Evolutionary conservation across 1,284 basidiomycete species (phyloP), one percentile per base, ranked within the genome.

Genomic region (Pholiota adiposa): DNA sequence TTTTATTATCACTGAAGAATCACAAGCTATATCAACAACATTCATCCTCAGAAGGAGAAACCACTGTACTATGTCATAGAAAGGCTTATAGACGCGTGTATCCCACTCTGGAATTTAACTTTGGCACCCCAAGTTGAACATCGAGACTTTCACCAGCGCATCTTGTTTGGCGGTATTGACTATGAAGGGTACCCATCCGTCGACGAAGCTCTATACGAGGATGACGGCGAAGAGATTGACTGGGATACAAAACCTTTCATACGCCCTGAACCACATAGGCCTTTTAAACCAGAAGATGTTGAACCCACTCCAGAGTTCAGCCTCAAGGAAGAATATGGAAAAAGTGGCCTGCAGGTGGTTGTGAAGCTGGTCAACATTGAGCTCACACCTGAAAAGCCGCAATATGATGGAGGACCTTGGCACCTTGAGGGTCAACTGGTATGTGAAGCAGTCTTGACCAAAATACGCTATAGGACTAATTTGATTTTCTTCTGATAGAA

Each of bases 331-430:
- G 59, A 67, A 41, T 73, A 60, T 53, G 63, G 65, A 41, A 49
- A 65, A 38, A 59, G 49, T 44, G 69, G 72, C 0, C 58, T 82
- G 1, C 83, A 84, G 65, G 69, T 84, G 23, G 83, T 85, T 61
- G 77, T 83, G 64, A 85, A 85, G 67, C 69, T 85, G 4, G 80
- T 81, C 0, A 82, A 79, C 63, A 82, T 85, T 51, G 71, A 77
- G 33, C 65, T 83, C 19, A 80, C 80, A 0, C 82, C 83, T 0
- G 79, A 82, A 31, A 77, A 76, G 34, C 73, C 75, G 0, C 58
- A 65, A n/a, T 79, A 77, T 59, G 63, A 67, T 0, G 76, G 77
- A 12, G 76, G 76, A 11, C 69, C 67, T 19, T 79, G 77, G 77
- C 76, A 78, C 58, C 70, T 78, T 11, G 77, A 80, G 65, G 78